Conservation (phyloP, 208 protist genomes). For the Acanthamoeba divionensis region DNA sequence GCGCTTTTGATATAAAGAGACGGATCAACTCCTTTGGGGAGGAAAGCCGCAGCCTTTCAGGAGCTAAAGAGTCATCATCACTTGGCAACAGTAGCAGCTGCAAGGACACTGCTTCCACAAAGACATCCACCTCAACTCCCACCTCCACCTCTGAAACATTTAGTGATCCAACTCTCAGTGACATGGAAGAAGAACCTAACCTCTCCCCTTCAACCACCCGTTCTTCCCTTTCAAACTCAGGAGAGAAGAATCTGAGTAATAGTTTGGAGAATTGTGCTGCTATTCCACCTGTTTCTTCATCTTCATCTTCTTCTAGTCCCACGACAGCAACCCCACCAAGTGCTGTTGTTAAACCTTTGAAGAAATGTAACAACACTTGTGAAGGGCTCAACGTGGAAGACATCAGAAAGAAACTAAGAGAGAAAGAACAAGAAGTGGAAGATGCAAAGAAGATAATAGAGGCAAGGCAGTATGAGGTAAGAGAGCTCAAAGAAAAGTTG, state of each 20-base stretch:
- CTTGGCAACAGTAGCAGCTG: no score
- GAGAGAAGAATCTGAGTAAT: no score
- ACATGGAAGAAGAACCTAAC: no score
- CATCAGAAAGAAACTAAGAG: neutral
- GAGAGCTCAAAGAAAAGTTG: conserved; percentile 24
- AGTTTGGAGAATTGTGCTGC: neutral
- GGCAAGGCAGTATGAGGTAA: conserved; percentile 32
- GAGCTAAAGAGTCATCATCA: no score
- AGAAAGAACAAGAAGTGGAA: conserved; percentile 24
- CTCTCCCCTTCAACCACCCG: neutral
- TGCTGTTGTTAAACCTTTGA: no score
- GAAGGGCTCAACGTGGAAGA: neutral
- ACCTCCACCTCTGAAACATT: no score
- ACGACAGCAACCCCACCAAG: neutral
- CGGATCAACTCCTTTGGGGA: neutral
- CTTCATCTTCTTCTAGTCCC: neutral
- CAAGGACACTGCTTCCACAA: no score
- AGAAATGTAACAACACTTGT: no score
- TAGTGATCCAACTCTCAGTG: no score
- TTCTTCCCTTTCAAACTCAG: neutral
- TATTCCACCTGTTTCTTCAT: neutral
- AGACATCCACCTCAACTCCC: no score
- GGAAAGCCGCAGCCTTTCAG: neutral
- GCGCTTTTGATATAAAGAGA: no score
- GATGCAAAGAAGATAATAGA: neutral